phyloP scores from a whole-genome alignment of 2,329 filamentous ascomycete genomes.

The Phialophora verrucosa region DNA sequence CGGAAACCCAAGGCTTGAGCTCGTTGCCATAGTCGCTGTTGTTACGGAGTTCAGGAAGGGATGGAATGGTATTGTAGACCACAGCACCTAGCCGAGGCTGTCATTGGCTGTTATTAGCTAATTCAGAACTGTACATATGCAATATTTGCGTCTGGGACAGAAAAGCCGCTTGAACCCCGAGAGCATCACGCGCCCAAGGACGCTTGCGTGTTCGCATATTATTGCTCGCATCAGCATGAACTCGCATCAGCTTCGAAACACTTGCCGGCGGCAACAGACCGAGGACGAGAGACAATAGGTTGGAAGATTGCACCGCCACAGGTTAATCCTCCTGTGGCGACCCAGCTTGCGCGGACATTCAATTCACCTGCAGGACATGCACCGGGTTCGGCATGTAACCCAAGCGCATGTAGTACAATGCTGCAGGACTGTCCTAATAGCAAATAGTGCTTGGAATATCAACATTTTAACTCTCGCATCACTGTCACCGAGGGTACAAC shows the following conservation, averaged over 20 bases:
- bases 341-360: slow-evolving; percentile 3
- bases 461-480: background rate
- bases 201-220: background rate
- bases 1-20: slow-evolving; percentile 68
- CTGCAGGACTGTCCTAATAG: background rate
- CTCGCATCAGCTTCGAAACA: background rate
- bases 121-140: slow-evolving; percentile 19
- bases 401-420: background rate
- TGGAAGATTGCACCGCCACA: slow-evolving; percentile 10
- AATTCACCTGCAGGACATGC: background rate
- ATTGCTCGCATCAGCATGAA: background rate
- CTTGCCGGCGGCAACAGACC: background rate
- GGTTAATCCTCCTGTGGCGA: slow-evolving; percentile 5
- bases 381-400: background rate
- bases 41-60: background rate
- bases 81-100: background rate
- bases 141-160: background rate
- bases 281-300: background rate
- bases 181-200: background rate
- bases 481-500: background rate
- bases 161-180: background rate
- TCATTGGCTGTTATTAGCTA: slow-evolving; percentile 1
- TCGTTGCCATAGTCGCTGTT: background rate
- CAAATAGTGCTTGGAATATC: background rate
- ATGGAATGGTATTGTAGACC: background rate